Conservation (phyloP, 306 rosid species). For the Corylus heterophylla region DNA sequence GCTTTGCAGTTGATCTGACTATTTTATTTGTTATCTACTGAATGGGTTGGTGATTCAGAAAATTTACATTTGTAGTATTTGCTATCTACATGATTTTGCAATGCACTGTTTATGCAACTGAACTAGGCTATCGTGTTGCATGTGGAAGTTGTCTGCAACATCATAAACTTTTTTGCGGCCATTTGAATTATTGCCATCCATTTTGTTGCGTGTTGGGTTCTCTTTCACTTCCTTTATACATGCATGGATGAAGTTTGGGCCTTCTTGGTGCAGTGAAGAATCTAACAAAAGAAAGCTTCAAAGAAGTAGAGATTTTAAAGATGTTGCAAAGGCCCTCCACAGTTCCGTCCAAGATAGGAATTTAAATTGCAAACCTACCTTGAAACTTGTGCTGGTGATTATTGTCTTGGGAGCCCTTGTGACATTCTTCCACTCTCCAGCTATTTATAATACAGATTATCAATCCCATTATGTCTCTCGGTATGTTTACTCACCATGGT, state of each 20-base stretch:
- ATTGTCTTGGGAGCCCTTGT: constrained; percentile 64
- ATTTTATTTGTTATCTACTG: not conserved
- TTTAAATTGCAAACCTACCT: constrained; percentile 62
- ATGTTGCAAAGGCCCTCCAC: constrained; percentile 53
- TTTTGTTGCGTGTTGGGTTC: constrained; percentile 19
- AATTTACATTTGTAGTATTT: not conserved
- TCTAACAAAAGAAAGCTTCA: constrained; percentile 63
- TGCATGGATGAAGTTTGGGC: constrained; percentile 11
- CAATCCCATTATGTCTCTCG: constrained; percentile 45
- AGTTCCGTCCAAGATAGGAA: constrained; percentile 37
- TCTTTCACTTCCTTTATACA: constrained; percentile 17
- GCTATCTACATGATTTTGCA: constrained; percentile 1
- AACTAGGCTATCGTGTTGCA: not conserved
- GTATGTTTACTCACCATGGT: constrained; percentile 41
- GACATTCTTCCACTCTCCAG: constrained; percentile 65
- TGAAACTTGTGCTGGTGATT: constrained; percentile 62
- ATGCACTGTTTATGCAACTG: not conserved
- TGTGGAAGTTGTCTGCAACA: not conserved
- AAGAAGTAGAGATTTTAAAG: constrained; percentile 65
- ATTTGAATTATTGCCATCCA: constrained; percentile 5
- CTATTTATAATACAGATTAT: constrained; percentile 67
- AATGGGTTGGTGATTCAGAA: constrained; percentile 8
- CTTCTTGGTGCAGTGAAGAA: constrained; percentile 67
- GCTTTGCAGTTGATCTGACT: not conserved
- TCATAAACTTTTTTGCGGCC: constrained; percentile 14